Evolutionary conservation across 805 yeast genomes (phyloP), one percentile per base, ranked within the genome.

Genomic region (Tanozyma kutaoensis): DNA sequence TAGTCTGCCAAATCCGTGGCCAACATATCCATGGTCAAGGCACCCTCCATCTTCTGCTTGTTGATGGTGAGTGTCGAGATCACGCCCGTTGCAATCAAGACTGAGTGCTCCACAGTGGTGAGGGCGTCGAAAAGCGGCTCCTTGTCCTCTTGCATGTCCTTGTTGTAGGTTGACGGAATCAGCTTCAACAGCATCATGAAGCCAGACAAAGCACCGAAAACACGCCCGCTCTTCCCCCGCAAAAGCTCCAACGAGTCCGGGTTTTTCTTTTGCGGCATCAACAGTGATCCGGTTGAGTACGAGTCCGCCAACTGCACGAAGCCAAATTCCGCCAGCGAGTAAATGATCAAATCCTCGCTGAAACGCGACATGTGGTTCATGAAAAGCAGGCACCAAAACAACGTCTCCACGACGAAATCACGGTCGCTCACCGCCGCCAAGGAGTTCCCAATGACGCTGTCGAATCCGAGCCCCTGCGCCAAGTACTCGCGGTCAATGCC

Each of bases 231-330:
- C 58, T 91, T 91, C 33, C 99, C 99, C 55, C 99, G 72, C 47
- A 93, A 67, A 36, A 91, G 67, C 60, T 91, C 99, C 40, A 91
- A 64, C 16, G 95, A 81, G 53, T 91, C 99, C 3, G 98, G 95
- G 59, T 91, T 91, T 58, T 91, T 91, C 74, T 91, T 91, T 58
- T 91, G 98, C 14, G 99, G 99, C 99, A 91, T 91, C 48, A 91
- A 67, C 15, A 95, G 84, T 5, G 96, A 84, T 10, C 99, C 99
- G 7, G 99, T 91, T 1, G 98, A 91, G 57, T 91, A 91, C 15
- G 98, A 97, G 50, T 91, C 99, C 9, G 95, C 93, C 28, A 86
- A 69, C 51, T 81, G 74, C 36, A 91, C 66, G 50, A 93, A 91
- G 4, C 95, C 95, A 62, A 91, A 91, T 61, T 91, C 99, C 17